Conservation (phyloP, 1,139 yeast genomes). For the Candida labiduridarum region DNA sequence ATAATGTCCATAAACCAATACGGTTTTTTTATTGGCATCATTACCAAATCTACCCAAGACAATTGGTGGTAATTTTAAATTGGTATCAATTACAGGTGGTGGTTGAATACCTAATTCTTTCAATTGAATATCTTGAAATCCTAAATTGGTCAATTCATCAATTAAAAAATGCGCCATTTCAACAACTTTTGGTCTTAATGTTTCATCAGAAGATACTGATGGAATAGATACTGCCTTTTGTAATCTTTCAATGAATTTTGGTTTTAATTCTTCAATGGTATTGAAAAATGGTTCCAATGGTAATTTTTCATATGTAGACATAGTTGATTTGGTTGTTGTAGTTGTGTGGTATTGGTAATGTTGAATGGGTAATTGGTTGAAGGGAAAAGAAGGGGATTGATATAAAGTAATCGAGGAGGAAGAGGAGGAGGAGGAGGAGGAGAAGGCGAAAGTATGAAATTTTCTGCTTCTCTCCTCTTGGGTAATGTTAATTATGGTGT, state of each 20-base stretch:
- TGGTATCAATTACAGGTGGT: slow-evolving; percentile 69
- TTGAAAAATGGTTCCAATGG: slow-evolving; percentile 51
- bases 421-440: not conserved
- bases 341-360: not conserved
- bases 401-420: not conserved
- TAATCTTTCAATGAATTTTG: slow-evolving; percentile 67
- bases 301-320: slow-evolving; percentile 36
- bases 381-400: not conserved
- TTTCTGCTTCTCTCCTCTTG: not conserved
- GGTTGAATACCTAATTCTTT: slow-evolving; percentile 88
- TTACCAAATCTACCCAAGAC: slow-evolving; percentile 84
- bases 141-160: slow-evolving; percentile 65
- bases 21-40: slow-evolving; percentile 81
- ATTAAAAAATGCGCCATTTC: slow-evolving; percentile 84
- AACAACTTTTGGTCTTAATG: slow-evolving; percentile 82
- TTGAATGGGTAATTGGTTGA: not conserved
- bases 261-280: slow-evolving; percentile 71
- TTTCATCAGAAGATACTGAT: slow-evolving; percentile 90
- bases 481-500: not conserved
- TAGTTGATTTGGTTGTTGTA: not conserved
- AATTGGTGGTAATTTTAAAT: slow-evolving; percentile 85
- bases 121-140: slow-evolving; percentile 79
- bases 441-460: not conserved
- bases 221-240: slow-evolving; percentile 87
- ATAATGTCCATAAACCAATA: slow-evolving; percentile 92